Evolutionary conservation across 768 basidiomycete species (phyloP).

Genomic region (Leccinum rimulosum): DNA sequence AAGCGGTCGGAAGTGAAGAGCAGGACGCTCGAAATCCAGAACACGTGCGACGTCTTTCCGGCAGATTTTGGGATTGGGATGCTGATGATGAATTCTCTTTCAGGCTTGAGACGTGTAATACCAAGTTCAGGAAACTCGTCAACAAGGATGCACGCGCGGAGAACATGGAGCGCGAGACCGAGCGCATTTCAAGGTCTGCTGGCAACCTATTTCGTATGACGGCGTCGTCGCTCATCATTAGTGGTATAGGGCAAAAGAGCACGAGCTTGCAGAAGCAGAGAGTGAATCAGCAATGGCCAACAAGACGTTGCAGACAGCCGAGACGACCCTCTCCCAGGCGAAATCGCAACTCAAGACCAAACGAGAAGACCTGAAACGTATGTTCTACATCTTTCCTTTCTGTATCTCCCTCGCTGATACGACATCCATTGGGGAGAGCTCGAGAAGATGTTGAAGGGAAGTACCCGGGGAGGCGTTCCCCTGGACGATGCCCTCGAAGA

Average conservation of each 20-base stretch:
- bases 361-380: slow-evolving; percentile 62
- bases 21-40: slow-evolving; percentile 64
- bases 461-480: slow-evolving; percentile 36
- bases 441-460: slow-evolving; percentile 47
- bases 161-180: slow-evolving; percentile 73
- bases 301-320: slow-evolving; percentile 58
- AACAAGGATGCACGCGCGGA: slow-evolving; percentile 56
- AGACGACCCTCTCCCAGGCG: slow-evolving; percentile 58
- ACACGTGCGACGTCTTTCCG: slow-evolving; percentile 49
- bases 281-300: slow-evolving; percentile 41
- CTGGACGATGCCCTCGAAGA: slow-evolving; percentile 51
- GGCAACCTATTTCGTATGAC: neutral
- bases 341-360: slow-evolving; percentile 63
- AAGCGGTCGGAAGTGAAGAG: slow-evolving; percentile 65
- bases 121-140: slow-evolving; percentile 64
- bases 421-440: slow-evolving; percentile 5
- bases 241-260: slow-evolving; percentile 61
- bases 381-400: neutral
- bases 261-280: slow-evolving; percentile 44
- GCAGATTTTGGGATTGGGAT: neutral
- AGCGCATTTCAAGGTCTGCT: slow-evolving; percentile 53
- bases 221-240: neutral
- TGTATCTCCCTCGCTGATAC: neutral
- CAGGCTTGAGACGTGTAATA: slow-evolving; percentile 63
- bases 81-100: slow-evolving; percentile 5